Base-by-base conservation (phyloP, 129 eudicot species). In the Logfia minima region DNA sequence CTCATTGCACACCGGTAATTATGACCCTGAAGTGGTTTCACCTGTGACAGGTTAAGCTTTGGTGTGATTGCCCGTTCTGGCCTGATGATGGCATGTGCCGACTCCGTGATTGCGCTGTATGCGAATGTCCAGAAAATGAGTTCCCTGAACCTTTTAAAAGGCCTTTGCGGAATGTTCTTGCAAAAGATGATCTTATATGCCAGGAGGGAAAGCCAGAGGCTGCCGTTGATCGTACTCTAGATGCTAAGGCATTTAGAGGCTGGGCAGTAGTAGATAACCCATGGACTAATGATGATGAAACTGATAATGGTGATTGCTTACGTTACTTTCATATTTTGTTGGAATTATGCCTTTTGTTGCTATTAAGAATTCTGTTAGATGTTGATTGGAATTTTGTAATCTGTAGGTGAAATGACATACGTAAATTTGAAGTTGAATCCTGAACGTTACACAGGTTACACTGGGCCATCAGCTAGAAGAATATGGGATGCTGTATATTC, bases 61-160 rank as follows among this genome's bases (percentile, higher is more conserved):
- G 99, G 99, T 94, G 97, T 75, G 99, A 94, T 84, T 94, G 99
- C 78, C 99, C 97, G 32, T 91, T 94, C 84, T 94, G 97, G 99
- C 97, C 96, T 56, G 99, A 94, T 83, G 99, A 94, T 84, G 99
- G 97, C 59, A 91, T 91, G 97, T 91, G 99, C 83, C 72, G 82
- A 69, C 79, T 94, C 79, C 99, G 97, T 58, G 97, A 94, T 80
- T 94, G 99, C 76, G 91, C 96, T 82, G 96, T 94, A 39, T 94
- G 99, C 79, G 99, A 94, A 91, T 94, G 97, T 79, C 94, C 97
- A 17, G 99, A 91, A 59, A 87, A 77, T 80, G 99, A 94, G 76
- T 94, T 94, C 70, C 99, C 97, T 1, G 96, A 91, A 81, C 64
- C 84, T 58, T 88, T 91, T 75, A 91, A 85, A 77, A 84, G 73